Conservation (phyloP, 2,329 filamentous ascomycete species). For the Fusarium luffae region DNA sequence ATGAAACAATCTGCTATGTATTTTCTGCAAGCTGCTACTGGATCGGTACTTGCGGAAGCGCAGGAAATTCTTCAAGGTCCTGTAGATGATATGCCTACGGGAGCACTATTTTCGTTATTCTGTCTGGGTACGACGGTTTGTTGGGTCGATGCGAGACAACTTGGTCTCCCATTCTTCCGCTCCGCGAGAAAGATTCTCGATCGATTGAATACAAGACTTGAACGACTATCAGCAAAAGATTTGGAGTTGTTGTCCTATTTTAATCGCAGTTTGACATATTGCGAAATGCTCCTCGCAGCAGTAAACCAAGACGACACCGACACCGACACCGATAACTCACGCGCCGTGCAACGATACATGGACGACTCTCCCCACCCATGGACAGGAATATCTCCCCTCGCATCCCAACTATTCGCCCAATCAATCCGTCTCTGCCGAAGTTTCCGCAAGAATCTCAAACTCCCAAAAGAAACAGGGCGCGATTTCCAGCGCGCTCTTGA, state of each 20-base stretch:
- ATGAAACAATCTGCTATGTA: constrained; percentile 50
- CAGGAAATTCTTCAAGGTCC: constrained; percentile 40
- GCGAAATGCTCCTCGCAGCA: constrained; percentile 56
- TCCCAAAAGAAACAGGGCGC: constrained; percentile 41
- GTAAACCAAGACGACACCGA: constrained; percentile 47
- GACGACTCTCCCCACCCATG: constrained; percentile 50
- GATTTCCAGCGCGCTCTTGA: constrained; percentile 44
- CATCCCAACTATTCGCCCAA: constrained; percentile 51
- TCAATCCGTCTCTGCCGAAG: constrained; percentile 52
- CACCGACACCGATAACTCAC: background rate
- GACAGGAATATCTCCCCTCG: constrained; percentile 52
- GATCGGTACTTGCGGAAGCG: constrained; percentile 51
- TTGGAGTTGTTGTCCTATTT: constrained; percentile 51
- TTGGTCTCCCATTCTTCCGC: constrained; percentile 50
- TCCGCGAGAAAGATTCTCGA: constrained; percentile 45
- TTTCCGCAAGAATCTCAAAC: constrained; percentile 45
- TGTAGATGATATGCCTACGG: constrained; percentile 46
- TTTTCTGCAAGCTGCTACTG: constrained; percentile 51
- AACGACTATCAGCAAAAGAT: constrained; percentile 33
- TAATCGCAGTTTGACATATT: constrained; percentile 54
- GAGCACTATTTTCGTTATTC: constrained; percentile 53
- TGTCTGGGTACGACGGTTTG: constrained; percentile 55
- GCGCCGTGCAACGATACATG: constrained; percentile 10
- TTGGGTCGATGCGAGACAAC: constrained; percentile 52
- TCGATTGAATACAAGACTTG: constrained; percentile 41